Base-by-base conservation (phyloP, 768 basidiomycete species). In the Jaapia argillacea region DNA sequence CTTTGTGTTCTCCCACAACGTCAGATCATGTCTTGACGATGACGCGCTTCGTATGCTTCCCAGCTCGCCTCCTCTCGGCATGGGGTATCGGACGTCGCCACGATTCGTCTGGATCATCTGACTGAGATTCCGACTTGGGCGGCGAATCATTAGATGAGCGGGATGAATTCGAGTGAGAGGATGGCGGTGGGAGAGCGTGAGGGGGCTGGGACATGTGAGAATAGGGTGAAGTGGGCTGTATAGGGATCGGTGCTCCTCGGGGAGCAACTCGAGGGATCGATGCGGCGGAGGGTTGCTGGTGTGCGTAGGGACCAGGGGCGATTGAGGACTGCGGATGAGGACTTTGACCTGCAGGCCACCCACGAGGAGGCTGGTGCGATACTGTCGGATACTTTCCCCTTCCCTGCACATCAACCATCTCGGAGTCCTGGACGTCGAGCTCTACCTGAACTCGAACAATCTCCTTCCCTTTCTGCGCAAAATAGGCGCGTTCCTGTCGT, bases 401-500 rank as follows among this genome's bases (percentile, higher is more conserved):
- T 27, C 6, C 16, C 27, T n/a, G 23, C 28, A 26, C 13, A 35
- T 48, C 21, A 20, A 20, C 13, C 21, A 16, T 16, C 31, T 37
- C 27, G 16, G 42, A 42, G 21, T 45, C 43, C 16, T 60, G 55
- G 14, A 79, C 58, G 58, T 84, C 83, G 43, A 84, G 69, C 56
- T 85, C 83, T 31, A 85, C 72, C 21, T 79, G 72, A 23, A 84
- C 79, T 22, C 83, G 77, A 33, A 86, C 75, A 51, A 86, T 83
- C 58, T 85, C 84, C 47, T 75, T 79, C 20, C 83, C 85, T 0
- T 81, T 80, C 52, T 83, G 77, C 1, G 83, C 82, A 50, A 88
- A 88, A 60, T 85, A 88, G 5, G 79, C 80, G 44, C 84, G 80
- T 52, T 88, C 85, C 58, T 88, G 81, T 0, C 75, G 68, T 49